Conservation (phyloP, 768 basidiomycete genomes). For the Tulasnella sp. region DNA sequence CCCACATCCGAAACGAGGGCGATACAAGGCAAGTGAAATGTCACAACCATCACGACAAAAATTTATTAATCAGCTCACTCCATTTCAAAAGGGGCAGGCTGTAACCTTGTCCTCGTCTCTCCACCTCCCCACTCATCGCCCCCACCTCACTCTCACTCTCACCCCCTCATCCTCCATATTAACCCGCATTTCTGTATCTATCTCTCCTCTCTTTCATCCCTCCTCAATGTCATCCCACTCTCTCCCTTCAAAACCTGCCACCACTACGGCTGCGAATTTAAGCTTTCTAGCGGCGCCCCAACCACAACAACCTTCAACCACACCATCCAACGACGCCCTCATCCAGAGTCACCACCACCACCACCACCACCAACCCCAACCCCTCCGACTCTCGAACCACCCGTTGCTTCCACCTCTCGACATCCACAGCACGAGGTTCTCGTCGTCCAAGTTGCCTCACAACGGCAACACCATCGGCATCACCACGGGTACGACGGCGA, state of each 20-base stretch:
- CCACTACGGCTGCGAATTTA: not conserved
- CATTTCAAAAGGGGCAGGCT: not conserved
- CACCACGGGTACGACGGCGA: not conserved
- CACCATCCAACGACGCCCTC: not conserved
- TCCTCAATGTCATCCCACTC: not conserved
- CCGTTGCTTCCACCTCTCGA: conserved; percentile 21
- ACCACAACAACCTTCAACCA: not conserved
- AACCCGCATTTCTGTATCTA: not conserved
- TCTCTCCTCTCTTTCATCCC: not conserved
- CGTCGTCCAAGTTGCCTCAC: conserved; percentile 34
- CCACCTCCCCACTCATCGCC: not conserved
- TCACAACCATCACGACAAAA: not conserved
- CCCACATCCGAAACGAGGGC: not conserved
- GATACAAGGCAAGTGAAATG: conserved; percentile 1
- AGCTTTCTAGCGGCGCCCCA: not conserved
- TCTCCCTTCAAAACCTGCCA: not conserved
- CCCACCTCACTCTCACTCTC: not conserved
- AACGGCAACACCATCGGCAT: conserved; percentile 31
- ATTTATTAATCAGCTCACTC: not conserved
- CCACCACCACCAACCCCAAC: not conserved
- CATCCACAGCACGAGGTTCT: conserved; percentile 22
- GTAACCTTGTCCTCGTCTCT: not conserved
- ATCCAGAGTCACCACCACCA: not conserved
- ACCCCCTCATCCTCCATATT: not conserved
- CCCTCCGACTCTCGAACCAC: conserved; percentile 39